phyloP scores from a whole-genome alignment of 352 stramenopile genomes.

The Proteromonas lacertae region DNA sequence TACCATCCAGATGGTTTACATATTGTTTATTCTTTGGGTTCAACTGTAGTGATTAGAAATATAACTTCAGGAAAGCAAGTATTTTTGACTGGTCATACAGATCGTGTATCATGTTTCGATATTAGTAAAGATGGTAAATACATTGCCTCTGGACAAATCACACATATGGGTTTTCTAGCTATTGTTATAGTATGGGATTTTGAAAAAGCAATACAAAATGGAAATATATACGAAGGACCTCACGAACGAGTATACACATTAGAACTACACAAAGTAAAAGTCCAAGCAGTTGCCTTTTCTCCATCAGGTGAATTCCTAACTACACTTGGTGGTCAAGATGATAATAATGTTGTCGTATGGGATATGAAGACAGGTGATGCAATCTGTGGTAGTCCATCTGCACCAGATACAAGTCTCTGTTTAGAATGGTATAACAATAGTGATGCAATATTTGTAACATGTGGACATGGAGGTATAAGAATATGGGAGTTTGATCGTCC shows the following conservation, averaged over 20 bases:
- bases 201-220: slow-evolving; percentile 24
- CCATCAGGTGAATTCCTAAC: slow-evolving; percentile 27
- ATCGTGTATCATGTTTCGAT: slow-evolving; percentile 54
- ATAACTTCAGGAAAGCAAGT: slow-evolving; percentile 19
- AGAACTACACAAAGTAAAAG: slow-evolving; percentile 64
- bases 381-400: slow-evolving; percentile 57
- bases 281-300: slow-evolving; percentile 61
- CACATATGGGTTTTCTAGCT: slow-evolving; percentile 12
- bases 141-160: slow-evolving; percentile 45
- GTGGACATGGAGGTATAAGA: slow-evolving; percentile 57
- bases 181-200: slow-evolving; percentile 77
- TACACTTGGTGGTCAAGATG: slow-evolving; percentile 64
- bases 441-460: slow-evolving; percentile 66
- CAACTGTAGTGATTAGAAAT: slow-evolving; percentile 16
- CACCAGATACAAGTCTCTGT: slow-evolving; percentile 47
- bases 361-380: slow-evolving; percentile 36
- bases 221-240: slow-evolving; percentile 21
- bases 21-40: slow-evolving; percentile 17
- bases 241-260: slow-evolving; percentile 38
- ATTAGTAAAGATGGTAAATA: slow-evolving; percentile 46
- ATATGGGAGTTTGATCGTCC: slow-evolving; percentile 30
- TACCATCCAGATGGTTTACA: slow-evolving; percentile 9
- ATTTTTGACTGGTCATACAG: slow-evolving; percentile 57
- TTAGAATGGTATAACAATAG: slow-evolving; percentile 43
- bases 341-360: slow-evolving; percentile 83